A percentile compares a stretch with the other conserved stretches of the same genome.
Conservation (phyloP, 306 rosid genomes). For the Vachellia pachyceras region DNA sequence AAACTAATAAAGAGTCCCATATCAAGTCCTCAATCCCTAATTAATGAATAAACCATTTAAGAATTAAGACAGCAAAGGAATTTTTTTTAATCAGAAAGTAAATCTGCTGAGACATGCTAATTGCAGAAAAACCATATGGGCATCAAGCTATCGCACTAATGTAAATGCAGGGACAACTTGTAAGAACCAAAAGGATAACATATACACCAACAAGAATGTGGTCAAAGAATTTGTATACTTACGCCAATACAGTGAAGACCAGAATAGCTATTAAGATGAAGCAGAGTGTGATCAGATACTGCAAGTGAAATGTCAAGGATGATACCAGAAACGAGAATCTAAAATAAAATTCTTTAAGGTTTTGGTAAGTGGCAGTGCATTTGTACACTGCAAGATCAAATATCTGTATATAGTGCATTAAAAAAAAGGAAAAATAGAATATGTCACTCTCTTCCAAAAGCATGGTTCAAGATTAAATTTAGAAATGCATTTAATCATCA, state of each 20-base stretch:
- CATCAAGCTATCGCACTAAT: background rate
- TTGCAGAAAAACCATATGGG: background rate
- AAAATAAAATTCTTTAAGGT: background rate
- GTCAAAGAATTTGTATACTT: conserved; percentile 49
- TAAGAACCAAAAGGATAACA: background rate
- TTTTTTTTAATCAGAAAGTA: background rate
- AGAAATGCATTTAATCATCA: background rate
- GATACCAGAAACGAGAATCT: too few relatives aligned
- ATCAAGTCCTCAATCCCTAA: background rate
- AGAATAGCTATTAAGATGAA: too few relatives aligned
- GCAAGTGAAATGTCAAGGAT: too few relatives aligned
- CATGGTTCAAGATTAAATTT: too few relatives aligned
- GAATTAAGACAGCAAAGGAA: conserved; percentile 8
- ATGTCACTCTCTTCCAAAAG: too few relatives aligned
- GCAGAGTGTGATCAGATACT: too few relatives aligned
- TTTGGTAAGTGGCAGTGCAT: background rate
- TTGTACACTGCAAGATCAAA: too few relatives aligned
- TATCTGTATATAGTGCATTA: too few relatives aligned
- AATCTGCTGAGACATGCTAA: too few relatives aligned
- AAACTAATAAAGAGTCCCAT: conserved; percentile 10
- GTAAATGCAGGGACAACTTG: too few relatives aligned
- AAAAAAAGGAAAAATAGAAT: too few relatives aligned
- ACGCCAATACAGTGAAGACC: conserved; percentile 94
- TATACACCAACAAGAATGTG: conserved; percentile 15
- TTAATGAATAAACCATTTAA: conserved; percentile 1